phyloP scores from a whole-genome alignment of 83 land plant species.

The Picea engelmannii region DNA sequence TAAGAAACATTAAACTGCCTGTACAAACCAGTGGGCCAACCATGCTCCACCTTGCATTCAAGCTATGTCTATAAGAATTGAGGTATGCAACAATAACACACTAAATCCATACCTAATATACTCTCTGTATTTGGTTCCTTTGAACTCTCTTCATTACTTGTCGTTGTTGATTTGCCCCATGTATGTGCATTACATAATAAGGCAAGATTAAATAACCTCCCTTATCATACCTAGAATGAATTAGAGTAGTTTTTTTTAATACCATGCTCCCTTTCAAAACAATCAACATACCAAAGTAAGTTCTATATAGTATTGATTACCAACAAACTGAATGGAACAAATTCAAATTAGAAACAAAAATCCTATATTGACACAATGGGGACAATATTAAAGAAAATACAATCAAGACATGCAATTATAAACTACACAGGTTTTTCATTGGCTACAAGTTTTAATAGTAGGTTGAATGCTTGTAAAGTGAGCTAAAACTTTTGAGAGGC shows the following conservation, averaged over 20 bases:
- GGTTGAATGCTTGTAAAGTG: too few species aligned
- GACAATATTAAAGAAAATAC: too few species aligned
- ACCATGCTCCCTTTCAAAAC: not conserved
- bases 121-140: slow-evolving; percentile 38
- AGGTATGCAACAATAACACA: not conserved
- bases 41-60: not conserved
- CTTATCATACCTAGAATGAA: slow-evolving; percentile 14
- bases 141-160: slow-evolving; percentile 32
- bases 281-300: not conserved
- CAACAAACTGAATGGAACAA: not conserved
- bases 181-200: slow-evolving; percentile 29
- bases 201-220: slow-evolving; percentile 30
- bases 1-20: not conserved
- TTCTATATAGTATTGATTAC: not conserved
- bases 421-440: too few species aligned
- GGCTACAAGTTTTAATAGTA: too few species aligned
- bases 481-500: too few species aligned
- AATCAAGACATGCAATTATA: too few species aligned
- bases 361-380: too few species aligned
- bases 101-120: slow-evolving; percentile 27
- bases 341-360: not conserved
- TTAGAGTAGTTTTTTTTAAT: not conserved
- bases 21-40: not conserved
- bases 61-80: not conserved
- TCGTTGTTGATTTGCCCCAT: slow-evolving; percentile 29